Conservation (phyloP, 106 monocot genomes). For the Dendrobium huoshanense region DNA sequence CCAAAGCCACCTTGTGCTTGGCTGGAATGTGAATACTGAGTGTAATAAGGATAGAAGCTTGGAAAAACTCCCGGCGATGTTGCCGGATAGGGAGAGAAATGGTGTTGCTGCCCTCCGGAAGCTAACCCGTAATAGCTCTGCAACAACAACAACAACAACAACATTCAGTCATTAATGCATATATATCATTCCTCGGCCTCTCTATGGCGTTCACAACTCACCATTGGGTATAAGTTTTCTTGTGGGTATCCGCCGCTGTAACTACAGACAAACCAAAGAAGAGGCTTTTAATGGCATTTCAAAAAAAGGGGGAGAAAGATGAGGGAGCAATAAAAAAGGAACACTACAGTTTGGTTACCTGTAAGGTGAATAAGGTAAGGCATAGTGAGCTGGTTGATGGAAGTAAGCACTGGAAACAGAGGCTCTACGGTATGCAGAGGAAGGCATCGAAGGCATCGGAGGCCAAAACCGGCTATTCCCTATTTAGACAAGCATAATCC, state of each 20-base stretch:
- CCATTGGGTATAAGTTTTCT: constrained; percentile 52
- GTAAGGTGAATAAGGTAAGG: constrained; percentile 38
- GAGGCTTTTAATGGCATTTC: neutral
- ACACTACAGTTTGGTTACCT: constrained; percentile 26
- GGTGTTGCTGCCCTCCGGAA: constrained; percentile 26
- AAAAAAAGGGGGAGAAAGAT: neutral
- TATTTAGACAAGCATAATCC: neutral
- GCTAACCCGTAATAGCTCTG: constrained; percentile 40
- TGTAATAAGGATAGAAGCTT: constrained; percentile 42
- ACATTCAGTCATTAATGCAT: neutral
- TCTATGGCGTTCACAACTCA: constrained; percentile 10
- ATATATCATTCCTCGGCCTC: neutral
- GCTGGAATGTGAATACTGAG: constrained; percentile 29
- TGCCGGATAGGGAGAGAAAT: constrained; percentile 35
- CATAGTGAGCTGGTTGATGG: constrained; percentile 46
- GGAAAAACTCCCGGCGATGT: constrained; percentile 20
- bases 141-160: neutral
- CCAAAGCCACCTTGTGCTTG: constrained; percentile 24
- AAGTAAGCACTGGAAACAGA: constrained; percentile 11
- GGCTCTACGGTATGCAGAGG: constrained; percentile 23
- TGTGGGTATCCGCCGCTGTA: constrained; percentile 53
- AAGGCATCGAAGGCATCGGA: constrained; percentile 6
- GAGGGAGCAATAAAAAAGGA: neutral
- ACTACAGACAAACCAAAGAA: constrained; percentile 13
- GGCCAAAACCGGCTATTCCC: constrained; percentile 29